Base-by-base conservation (phyloP, 495 filamentous ascomycete species). In the Halenospora varia region DNA sequence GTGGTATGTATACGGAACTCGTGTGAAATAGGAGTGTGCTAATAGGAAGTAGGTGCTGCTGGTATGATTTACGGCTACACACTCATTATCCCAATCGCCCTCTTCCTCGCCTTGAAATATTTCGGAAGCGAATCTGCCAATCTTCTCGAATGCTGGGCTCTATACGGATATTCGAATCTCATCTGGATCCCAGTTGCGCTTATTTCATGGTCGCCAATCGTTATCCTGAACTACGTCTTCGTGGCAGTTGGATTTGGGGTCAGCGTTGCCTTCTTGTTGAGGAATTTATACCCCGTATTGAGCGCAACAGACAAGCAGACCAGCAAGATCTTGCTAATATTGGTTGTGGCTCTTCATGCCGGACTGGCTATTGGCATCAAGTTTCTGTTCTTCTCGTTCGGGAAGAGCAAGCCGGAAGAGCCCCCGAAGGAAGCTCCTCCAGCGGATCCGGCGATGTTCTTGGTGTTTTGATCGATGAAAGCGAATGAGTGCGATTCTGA, bases 121-220 rank as follows among this genome's bases (percentile, higher is more conserved):
- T 97, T 95, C 71, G 93, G 94, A 23, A 86, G 82, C 60, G 88
- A 90, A 71, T 87, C 85, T 62, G 92, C 91, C 13, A 95, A 90
- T 65, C 74, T 98, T 50, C 81, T 98, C 55, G 94, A 98, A 76
- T 94, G 89, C 76, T 89, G 88, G 87, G 85, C 90, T 40, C 73
- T 98, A 35, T 98, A 97, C 71, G 94, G 94, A 11, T 98, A 98
- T 73, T 81, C 85, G 25, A 98, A 97, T 74, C 73, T 97, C 64
- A 88, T 97, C 51, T 98, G 94, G 94, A 90, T 98, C 64, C 90
- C 86, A 0, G 93, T 98, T 44, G 95, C 94, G 20, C 75, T 97
- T 53, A 88, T 96, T 55, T 88, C 86, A 69, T 96, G 90, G 86
- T 92, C 87, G 61, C 88, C 88, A 22, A 72, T 96, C 63, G 82